These are phyloP conservation scores for Plasmodium relictum DNA, from an alignment of 169 alveolate species.

Conservation along the genomic window DNA sequence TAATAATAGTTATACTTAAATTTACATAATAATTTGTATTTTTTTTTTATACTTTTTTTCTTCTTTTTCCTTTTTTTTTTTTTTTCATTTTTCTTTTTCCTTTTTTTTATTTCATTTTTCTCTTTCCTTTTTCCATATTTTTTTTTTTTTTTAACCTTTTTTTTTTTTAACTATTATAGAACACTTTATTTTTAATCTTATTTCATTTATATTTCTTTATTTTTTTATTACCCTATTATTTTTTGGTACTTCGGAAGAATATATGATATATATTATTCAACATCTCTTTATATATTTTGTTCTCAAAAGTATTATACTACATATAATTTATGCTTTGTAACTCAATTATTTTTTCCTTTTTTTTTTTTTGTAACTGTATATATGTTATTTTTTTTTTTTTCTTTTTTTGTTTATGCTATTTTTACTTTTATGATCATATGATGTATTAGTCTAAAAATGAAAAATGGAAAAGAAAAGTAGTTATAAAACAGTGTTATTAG, in stretches of 20 bases:
- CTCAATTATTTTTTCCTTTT: neutral
- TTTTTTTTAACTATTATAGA: no score
- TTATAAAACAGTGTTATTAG: constrained; percentile 92
- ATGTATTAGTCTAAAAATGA: constrained; percentile 47
- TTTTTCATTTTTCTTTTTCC: no score
- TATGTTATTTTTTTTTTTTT: constrained; percentile 32
- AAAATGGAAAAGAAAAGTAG: constrained; percentile 82
- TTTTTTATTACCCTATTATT: no score
- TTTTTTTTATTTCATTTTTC: no score
- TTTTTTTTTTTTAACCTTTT: no score
- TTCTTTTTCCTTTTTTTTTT: no score
- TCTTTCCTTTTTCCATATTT: no score
- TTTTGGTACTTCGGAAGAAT: neutral
- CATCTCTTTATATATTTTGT: neutral
- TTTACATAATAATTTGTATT: no score
- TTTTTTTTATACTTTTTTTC: no score
- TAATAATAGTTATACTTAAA: neutral
- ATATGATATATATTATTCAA: constrained; percentile 6
- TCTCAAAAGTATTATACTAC: neutral
- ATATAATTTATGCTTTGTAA: neutral
- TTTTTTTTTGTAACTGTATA: neutral
- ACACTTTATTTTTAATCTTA: no score
- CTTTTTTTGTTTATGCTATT: neutral
- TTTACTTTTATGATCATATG: constrained; percentile 4
- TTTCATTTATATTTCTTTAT: no score